These are phyloP conservation scores for Yarrowia sp. DNA, from an alignment of 805 yeast genomes.

Conservation along the genomic window DNA sequence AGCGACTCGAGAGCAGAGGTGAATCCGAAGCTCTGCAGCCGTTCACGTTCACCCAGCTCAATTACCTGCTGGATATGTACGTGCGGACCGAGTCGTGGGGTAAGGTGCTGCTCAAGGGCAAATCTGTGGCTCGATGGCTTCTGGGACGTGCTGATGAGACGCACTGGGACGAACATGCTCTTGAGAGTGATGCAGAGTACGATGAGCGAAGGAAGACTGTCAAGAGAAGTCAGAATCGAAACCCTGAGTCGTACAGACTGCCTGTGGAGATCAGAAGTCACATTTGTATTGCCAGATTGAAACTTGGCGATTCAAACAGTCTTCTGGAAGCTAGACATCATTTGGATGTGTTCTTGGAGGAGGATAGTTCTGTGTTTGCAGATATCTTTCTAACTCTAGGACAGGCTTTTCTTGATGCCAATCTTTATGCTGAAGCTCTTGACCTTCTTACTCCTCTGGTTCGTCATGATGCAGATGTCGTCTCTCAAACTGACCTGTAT, in stretches of 20 bases:
- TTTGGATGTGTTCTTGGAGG: constrained; percentile 63
- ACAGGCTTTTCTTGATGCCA: constrained; percentile 68
- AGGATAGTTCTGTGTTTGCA: constrained; percentile 64
- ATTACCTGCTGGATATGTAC: constrained; percentile 81
- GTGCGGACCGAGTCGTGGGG: constrained; percentile 69
- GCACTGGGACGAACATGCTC: constrained; percentile 66
- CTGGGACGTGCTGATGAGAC: constrained; percentile 68
- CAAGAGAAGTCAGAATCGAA: constrained; percentile 37
- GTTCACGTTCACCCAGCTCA: constrained; percentile 89
- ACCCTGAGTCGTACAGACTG: constrained; percentile 52
- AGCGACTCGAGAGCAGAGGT: constrained; percentile 42
- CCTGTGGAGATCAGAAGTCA: constrained; percentile 91
- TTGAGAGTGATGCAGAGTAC: constrained; percentile 76
- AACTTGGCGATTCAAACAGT: constrained; percentile 52
- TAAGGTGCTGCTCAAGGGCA: constrained; percentile 69
- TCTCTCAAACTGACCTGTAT: constrained; percentile 13
- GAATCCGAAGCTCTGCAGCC: constrained; percentile 44
- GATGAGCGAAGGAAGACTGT: constrained; percentile 64
- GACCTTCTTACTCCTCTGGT: constrained; percentile 64
- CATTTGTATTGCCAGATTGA: constrained; percentile 75
- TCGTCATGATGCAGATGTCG: constrained; percentile 50
- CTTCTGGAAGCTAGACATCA: constrained; percentile 76
- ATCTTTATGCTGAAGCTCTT: constrained; percentile 77
- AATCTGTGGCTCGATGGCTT: constrained; percentile 82
- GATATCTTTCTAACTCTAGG: constrained; percentile 85